Base-by-base conservation (phyloP, 2,329 filamentous ascomycete genomes). In the Cytospora mali region DNA sequence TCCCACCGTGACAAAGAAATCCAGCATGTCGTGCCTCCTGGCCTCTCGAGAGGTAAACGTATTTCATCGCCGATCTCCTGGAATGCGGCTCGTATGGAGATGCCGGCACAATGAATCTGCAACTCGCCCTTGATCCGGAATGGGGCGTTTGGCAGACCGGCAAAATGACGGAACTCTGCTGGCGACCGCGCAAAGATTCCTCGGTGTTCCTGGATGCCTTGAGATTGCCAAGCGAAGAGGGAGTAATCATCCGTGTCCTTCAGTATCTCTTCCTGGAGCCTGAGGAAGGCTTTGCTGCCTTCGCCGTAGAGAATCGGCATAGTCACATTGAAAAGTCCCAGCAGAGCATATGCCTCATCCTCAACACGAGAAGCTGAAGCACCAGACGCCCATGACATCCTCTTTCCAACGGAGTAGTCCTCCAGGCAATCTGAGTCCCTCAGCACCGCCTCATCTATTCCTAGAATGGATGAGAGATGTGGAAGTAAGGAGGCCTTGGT, bases 241-340 rank as follows among this genome's bases (percentile, higher is more conserved):
- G 59, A 56, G 14, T 28, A 21, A 35, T 62, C 59, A 6, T 28
- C 28, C 11, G 59, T 62, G 6, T 62, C 31, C 33, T 23, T 66
- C 7, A 64, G 0, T 21, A 66, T 64, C 5, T 66, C 57, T 29
- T 66, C 55, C 11, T 66, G 64, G 4, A 66, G 27, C 35, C 54
- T 52, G 6, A 51, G n/a, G 13, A 64, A 66, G 1, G 61, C 31
- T 4, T 48, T 57, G 1, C 16, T 29, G 14, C 31, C n/a, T n/a
- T 66, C 57, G 3, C 64, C 64, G 28, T 66, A 64, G 1, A 61
- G 4, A 1, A 66, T 21, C 0, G 53, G 53, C 57, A 66, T 64
- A 6, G 39, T 64, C 21, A 66, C 29, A 6, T 58, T 28, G 33
- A 66, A 66, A 1, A 66, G n/a, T 27, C 64, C 64, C 6, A 66